phyloP scores from a whole-genome alignment of 768 basidiomycete genomes.

The Collybiopsis luxurians region DNA sequence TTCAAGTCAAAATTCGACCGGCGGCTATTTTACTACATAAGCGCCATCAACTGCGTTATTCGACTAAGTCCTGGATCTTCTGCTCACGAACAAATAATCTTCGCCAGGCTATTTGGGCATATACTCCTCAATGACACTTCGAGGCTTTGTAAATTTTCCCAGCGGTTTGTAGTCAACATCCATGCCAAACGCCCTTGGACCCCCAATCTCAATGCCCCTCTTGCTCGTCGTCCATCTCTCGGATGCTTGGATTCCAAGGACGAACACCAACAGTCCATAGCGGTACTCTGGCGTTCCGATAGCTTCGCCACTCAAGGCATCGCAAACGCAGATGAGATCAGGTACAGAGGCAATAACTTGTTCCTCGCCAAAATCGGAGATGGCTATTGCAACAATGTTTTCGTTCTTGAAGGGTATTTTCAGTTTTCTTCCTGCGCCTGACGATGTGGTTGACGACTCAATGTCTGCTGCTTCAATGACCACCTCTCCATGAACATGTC shows the following conservation, averaged over 20 bases:
- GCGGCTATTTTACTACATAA: too few species aligned
- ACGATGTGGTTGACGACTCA: too few species aligned
- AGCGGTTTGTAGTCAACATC: conserved; percentile 33
- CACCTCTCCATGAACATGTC: conserved; percentile 37
- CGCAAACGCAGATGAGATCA: conserved; percentile 54
- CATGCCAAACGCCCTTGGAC: conserved; percentile 48
- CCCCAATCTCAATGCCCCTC: conserved; percentile 48
- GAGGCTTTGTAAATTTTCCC: conserved; percentile 34
- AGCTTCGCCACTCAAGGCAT: conserved; percentile 49
- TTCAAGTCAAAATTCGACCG: too few species aligned
- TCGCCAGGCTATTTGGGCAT: too few species aligned
- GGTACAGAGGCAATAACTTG: conserved; percentile 50
- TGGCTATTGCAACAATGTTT: conserved; percentile 41
- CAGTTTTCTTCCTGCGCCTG: too few species aligned
- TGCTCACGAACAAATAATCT: too few species aligned
- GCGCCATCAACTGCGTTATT: too few species aligned
- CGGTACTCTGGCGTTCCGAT: conserved; percentile 56
- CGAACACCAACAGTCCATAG: conserved; percentile 51
- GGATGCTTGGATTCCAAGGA: conserved; percentile 48
- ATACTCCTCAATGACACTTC: conserved; percentile 41
- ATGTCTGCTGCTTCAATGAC: conserved; percentile 25
- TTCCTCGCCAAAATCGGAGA: conserved; percentile 20
- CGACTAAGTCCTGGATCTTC: too few species aligned
- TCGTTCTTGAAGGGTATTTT: conserved; percentile 57
- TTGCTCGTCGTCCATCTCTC: conserved; percentile 53